Evolutionary conservation across 1,284 basidiomycete genomes (phyloP).

Genomic region (Phellopilus nigrolimitatus): DNA sequence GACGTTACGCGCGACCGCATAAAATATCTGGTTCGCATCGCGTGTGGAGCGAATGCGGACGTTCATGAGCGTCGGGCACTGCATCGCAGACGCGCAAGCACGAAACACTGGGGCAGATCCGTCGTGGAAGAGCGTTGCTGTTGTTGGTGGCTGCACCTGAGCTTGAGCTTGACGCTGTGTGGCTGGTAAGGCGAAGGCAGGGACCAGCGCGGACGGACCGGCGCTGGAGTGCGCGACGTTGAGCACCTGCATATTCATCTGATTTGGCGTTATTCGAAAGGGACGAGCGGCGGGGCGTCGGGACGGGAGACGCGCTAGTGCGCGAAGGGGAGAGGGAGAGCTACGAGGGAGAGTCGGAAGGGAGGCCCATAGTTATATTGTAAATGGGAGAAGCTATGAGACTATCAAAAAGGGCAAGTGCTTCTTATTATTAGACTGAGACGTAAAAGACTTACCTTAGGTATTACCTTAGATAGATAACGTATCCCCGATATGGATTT

Average conservation of each 20-base stretch:
- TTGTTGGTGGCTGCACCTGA: neutral
- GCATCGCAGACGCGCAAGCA: conserved; percentile 38
- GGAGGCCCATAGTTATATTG: too few species aligned
- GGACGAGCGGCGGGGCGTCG: neutral
- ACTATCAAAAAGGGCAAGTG: too few species aligned
- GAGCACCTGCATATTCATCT: neutral
- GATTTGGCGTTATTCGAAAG: neutral
- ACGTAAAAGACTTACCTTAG: too few species aligned
- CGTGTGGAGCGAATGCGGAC: conserved; percentile 71
- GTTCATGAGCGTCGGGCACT: conserved; percentile 67
- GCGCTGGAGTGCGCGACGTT: neutral
- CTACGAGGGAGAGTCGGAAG: too few species aligned
- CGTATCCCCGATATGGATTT: too few species aligned
- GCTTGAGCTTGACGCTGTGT: neutral
- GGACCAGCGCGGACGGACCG: neutral
- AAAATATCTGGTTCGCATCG: conserved; percentile 74
- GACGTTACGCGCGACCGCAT: conserved; percentile 61
- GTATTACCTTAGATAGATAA: too few species aligned
- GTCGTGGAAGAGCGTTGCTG: conserved; percentile 10
- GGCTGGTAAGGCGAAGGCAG: neutral
- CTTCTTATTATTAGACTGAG: too few species aligned
- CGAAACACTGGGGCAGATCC: conserved; percentile 21
- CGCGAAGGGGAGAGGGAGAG: too few species aligned
- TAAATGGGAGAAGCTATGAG: too few species aligned
- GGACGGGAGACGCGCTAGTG: too few species aligned